Conservation (phyloP, 768 basidiomycete species). For the Candolleomyces aberdarensis region DNA sequence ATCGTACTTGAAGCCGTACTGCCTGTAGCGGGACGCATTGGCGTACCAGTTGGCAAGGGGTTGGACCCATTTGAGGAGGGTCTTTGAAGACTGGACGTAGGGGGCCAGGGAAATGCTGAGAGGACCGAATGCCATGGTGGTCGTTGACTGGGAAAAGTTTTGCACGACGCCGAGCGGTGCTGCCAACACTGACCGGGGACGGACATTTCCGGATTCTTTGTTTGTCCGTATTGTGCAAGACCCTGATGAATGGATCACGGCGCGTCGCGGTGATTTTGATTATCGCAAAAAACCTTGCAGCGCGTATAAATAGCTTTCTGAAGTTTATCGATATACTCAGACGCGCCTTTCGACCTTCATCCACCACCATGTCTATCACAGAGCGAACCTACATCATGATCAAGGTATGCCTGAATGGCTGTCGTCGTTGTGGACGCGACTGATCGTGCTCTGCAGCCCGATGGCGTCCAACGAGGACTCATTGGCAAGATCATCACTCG, state of each 20-base stretch:
- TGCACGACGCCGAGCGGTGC: conserved; percentile 4
- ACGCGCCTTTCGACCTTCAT: conserved; percentile 23
- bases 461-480: conserved; percentile 96
- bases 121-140: conserved; percentile 51
- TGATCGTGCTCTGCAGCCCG: conserved; percentile 61
- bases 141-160: conserved; percentile 7
- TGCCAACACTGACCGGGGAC: conserved; percentile 12
- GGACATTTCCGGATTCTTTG: conserved; percentile 37
- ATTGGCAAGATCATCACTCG: conserved; percentile 93
- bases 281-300: conserved; percentile 35
- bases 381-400: conserved; percentile 99
- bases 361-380: conserved; percentile 55
- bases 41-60: conserved; percentile 86
- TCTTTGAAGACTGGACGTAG: conserved; percentile 64
- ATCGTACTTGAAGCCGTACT: conserved; percentile 89
- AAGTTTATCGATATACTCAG: conserved; percentile 17
- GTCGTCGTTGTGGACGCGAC: conserved; percentile 13
- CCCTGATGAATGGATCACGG: conserved; percentile 2
- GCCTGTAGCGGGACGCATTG: conserved; percentile 76
- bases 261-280: conserved; percentile 22
- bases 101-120: conserved; percentile 77
- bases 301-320: conserved; percentile 17
- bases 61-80: conserved; percentile 64
- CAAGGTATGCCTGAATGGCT: conserved; percentile 56
- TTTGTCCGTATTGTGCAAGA: conserved; percentile 35